Evolutionary conservation across 352 stramenopile genomes (phyloP), one percentile per base, ranked within the genome.

Genomic region (Phytophthora lateralis): DNA sequence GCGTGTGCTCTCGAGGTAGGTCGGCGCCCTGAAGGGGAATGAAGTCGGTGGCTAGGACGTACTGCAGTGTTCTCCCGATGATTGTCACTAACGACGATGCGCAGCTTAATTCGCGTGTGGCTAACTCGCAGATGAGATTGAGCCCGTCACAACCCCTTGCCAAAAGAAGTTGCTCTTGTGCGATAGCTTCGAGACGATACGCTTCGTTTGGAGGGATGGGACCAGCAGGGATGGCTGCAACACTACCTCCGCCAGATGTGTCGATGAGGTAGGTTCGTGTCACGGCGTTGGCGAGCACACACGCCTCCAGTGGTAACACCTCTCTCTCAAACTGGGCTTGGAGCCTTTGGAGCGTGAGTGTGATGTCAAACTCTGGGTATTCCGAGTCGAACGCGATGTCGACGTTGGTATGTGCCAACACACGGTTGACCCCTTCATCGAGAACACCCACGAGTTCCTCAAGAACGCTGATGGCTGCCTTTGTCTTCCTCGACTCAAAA

Each of bases 51-150:
- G 81, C 78, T 26, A 84, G 42, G 5, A 85, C 41, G 30, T 69
- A 61, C 34, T 71, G 60, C 24, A 73, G 45, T 20, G 69, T 50
- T n/a, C 53, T 51, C 14, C 71, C 70, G 2, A 88, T 60, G 9
- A 85, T 69, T 26, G 69, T 85, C 24, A 88, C 63, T 10, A 85
- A 24, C 3, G 58, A 73, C 10, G 61, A 63, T 38, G 76, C 71
- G 39, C 71, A 82, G 18, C 48, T 55, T 15, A 88, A 37, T 39
- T 85, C 75, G 1, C 55, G 53, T 1, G 75, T 63, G 4, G 70
- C 73, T 32, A 88, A 50, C 8, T 70, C 41, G 29, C 78, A 88
- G 21, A 71, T 42, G n/a, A 74, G 43, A 24, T 18, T 65, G 20
- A 87, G 61, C 43, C 84, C 74, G 2, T 78, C 47, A 5, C 42